Base-by-base conservation (phyloP, 1,284 basidiomycete species). In the Microbotryum scabiosae region DNA sequence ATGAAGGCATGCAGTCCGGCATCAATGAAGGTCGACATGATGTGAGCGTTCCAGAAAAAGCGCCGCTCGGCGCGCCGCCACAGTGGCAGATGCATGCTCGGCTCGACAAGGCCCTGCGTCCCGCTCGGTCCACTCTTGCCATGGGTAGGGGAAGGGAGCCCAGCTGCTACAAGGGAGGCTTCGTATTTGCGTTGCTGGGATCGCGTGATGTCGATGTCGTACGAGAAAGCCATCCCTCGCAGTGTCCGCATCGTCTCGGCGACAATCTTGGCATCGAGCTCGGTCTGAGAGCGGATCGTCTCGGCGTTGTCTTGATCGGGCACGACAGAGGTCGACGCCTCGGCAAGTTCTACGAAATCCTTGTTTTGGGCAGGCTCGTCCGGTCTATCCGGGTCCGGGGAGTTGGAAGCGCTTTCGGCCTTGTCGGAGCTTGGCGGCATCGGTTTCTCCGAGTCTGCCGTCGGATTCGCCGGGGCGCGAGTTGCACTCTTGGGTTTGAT, bases 31-130 rank as follows among this genome's bases (percentile, higher is more conserved):
- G 86, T 83, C 66, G 85, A 85, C 20, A 81, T 80, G 63, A 92
- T 79, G 79, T 83, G 84, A 23, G 90, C 87, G 68, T 93, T 93
- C 86, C 89, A 92, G 88, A 88, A 93, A 72, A 87, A 92, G 50
- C 86, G 83, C 50, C 82, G 81, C 63, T 91, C 87, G 1, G 88
- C 87, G 10, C 88, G 79, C 46, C 87, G 79, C 88, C 90, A 91
- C 6, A 92, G 79, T 0, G 90, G 88, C 47, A 90, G 79, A 1
- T 82, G 82, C 1, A 82, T 76, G 60, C 81, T 79, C 0, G 88
- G 86, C 74, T 91, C 88, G 3, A 79, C 36, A 5, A 41, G 36
- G 2, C 36, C 36, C 14, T 5, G 14, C 36, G 16, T 41, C 16
- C 36, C 36, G 36, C 36, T 41, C 9, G 36, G 30, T 49, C 60